Percentiles rank a stretch among this genome's conserved stretches.
These are phyloP conservation scores for Skeletonema costatum DNA, from an alignment of 108 stramenopile genomes.

Conservation along the genomic window DNA sequence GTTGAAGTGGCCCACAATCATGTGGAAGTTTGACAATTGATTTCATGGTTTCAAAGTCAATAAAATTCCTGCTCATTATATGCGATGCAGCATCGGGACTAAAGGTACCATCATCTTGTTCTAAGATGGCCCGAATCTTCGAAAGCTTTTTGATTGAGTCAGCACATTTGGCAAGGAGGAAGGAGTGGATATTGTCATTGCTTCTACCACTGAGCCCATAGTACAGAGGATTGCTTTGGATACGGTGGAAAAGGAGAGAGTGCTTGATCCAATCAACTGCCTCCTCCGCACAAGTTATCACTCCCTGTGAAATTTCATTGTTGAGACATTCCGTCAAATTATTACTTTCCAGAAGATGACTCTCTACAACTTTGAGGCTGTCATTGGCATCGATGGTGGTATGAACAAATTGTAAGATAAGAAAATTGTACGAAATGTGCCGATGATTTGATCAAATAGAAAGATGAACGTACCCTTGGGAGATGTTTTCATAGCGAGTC, in stretches of 20 bases:
- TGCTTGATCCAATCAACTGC: slow-evolving; percentile 70
- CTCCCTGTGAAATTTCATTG: slow-evolving; percentile 82
- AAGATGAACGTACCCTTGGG: slow-evolving; percentile 35
- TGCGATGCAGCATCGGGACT: slow-evolving; percentile 48
- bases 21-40: slow-evolving; percentile 62
- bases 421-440: too few species aligned
- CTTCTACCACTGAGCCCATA: slow-evolving; percentile 44
- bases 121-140: slow-evolving; percentile 24
- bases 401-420: background rate
- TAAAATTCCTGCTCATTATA: slow-evolving; percentile 81
- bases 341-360: slow-evolving; percentile 48
- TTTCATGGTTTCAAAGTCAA: slow-evolving; percentile 75
- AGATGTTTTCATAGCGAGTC: slow-evolving; percentile 39
- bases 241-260: slow-evolving; percentile 65
- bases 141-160: slow-evolving; percentile 44
- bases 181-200: slow-evolving; percentile 15
- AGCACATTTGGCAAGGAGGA: slow-evolving; percentile 41
- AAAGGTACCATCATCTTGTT: slow-evolving; percentile 43
- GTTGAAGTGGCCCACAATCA: slow-evolving; percentile 59
- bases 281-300: slow-evolving; percentile 54
- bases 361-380: slow-evolving; percentile 75
- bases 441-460: background rate
- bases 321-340: slow-evolving; percentile 81
- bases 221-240: slow-evolving; percentile 48
- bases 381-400: background rate